Conservation (phyloP, 2,329 filamentous ascomycete genomes). For the Ophiognomonia clavigignenti-juglandacearum region DNA sequence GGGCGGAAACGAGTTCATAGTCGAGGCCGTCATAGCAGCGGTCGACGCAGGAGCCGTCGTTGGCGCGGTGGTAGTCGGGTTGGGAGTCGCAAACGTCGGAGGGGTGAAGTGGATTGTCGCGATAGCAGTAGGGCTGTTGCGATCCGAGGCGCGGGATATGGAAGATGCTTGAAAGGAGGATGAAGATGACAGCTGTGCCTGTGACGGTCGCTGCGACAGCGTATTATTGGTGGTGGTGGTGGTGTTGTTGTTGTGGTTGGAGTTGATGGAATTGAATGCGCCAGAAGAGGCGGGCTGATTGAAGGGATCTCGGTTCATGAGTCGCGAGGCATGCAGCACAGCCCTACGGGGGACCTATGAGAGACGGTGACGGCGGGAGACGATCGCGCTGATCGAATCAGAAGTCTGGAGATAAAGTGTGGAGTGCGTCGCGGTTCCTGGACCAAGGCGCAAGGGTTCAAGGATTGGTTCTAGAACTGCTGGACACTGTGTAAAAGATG, state of each 20-base stretch:
- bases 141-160: constrained; percentile 25
- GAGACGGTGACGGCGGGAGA: constrained; percentile 18
- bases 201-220: constrained; percentile 5
- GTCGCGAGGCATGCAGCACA: constrained; percentile 27
- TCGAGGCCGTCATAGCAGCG: constrained; percentile 39
- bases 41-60: constrained; percentile 23
- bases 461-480: background rate
- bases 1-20: constrained; percentile 33
- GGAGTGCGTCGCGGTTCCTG: constrained; percentile 16
- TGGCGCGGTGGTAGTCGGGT: constrained; percentile 24
- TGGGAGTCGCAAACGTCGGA: constrained; percentile 22
- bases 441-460: constrained; percentile 5
- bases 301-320: constrained; percentile 27
- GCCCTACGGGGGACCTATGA: constrained; percentile 17
- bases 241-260: background rate
- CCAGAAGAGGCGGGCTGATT: constrained; percentile 21
- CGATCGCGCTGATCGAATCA: constrained; percentile 28
- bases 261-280: constrained; percentile 14
- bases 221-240: background rate
- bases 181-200: constrained; percentile 21
- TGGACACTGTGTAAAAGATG: too few species aligned
- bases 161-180: constrained; percentile 32
- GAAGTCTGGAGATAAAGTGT: constrained; percentile 20
- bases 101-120: constrained; percentile 20
- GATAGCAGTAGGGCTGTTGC: constrained; percentile 25